These are phyloP conservation scores for Sporothrix pallida DNA, from an alignment of 2,329 filamentous ascomycete genomes.

Conservation along the genomic window DNA sequence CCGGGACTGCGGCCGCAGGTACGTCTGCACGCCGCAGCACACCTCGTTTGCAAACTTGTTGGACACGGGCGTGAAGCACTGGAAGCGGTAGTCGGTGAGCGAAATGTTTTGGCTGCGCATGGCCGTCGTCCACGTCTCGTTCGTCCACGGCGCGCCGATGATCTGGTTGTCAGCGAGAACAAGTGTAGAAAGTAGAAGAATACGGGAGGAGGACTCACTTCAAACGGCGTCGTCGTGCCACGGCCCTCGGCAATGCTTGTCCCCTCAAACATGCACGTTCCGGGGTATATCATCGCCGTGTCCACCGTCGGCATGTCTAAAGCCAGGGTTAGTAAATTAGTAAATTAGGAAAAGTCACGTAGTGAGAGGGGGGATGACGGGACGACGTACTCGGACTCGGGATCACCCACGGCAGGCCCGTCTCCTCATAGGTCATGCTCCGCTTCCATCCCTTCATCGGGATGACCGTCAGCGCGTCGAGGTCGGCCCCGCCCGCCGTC, in stretches of 20 bases:
- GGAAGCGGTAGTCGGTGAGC: background rate
- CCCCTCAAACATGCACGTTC: background rate
- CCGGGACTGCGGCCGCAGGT: background rate
- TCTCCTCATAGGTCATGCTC: background rate
- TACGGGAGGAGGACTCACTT: background rate
- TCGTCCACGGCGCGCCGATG: background rate
- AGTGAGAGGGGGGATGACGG: no score
- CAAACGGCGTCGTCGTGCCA: background rate
- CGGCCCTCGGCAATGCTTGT: background rate
- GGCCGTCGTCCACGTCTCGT: background rate
- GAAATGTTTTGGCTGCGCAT: background rate
- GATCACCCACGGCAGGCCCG: background rate
- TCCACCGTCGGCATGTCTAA: background rate
- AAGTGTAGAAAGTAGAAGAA: no score
- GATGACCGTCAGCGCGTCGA: background rate
- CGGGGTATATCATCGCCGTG: background rate
- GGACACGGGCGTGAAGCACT: background rate
- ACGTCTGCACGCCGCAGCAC: conserved; percentile 1
- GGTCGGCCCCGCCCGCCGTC: background rate
- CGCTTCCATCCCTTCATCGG: background rate
- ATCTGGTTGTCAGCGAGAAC: no score
- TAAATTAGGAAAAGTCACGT: no score
- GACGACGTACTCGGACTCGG: background rate
- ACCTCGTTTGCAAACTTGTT: background rate
- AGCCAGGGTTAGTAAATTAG: no score